Conservation (phyloP, 306 rosid species). For the Mimosa bimucronata region DNA sequence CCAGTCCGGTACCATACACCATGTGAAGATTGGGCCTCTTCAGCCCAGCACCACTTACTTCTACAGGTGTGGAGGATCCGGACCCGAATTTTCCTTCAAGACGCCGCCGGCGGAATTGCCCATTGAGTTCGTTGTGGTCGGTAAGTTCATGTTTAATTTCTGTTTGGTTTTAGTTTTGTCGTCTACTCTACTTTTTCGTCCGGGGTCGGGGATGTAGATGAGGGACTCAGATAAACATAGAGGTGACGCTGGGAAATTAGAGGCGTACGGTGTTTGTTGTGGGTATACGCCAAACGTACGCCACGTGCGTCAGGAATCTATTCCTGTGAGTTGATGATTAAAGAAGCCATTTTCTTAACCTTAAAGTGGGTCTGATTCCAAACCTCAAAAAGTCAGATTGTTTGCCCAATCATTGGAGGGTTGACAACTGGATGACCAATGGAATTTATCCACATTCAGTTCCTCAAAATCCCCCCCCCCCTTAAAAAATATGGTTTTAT, state of each 20-base stretch:
- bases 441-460: neutral
- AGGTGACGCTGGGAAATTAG: neutral
- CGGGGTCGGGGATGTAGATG: neutral
- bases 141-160: slow-evolving; percentile 45
- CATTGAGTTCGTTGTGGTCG: slow-evolving; percentile 65
- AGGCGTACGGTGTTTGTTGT: neutral
- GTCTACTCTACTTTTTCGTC: neutral
- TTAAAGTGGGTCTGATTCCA: neutral
- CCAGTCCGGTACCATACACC: slow-evolving; percentile 45
- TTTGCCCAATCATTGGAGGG: neutral
- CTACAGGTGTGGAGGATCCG: slow-evolving; percentile 46
- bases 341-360: neutral
- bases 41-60: slow-evolving; percentile 43
- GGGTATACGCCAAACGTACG: neutral
- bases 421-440: neutral
- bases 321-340: neutral
- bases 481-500: too few relatives aligned
- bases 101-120: slow-evolving; percentile 66
- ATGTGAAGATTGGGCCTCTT: slow-evolving; percentile 44
- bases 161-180: neutral
- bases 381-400: neutral
- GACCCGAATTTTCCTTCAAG: slow-evolving; percentile 66
- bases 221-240: slow-evolving; percentile 29
- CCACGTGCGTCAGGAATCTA: neutral
- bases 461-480: neutral